Evolutionary conservation across 2,329 filamentous ascomycete species (phyloP), one percentile per base, ranked within the genome.

Genomic region (Xylariaceae sp.): DNA sequence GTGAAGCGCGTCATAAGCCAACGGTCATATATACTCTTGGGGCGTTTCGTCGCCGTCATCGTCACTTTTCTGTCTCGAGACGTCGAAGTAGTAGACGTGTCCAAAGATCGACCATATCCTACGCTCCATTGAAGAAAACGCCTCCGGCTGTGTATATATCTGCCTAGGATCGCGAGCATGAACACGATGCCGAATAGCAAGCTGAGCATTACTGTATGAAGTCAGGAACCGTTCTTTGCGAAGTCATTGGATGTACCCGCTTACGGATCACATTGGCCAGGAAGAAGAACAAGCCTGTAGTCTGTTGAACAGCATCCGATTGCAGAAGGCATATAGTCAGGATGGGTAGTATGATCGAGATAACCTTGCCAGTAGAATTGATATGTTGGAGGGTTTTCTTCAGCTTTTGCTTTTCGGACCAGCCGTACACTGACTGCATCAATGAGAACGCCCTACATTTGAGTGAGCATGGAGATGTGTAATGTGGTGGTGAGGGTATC

Each of bases 1-100:
- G 63, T 63, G 46, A 73, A 73, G 9, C 71, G 66, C 6, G 65
- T 56, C 4, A 73, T 50, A 4, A 73, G 59, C 60, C 68, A 72
- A 31, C 56, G 60, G 47, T 73, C 68, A 47, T 73, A 73, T 9
- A 71, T 69, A 19, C 57, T 36, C 34, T 49, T 9, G 42, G 39
- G 42, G 17, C 36, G 19, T 15, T 29, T 8, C 19, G 17, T 22
- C 16, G 18, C 9, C 19, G 16, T 30, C 17, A 22, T 8, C 19
- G 17, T 22, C 16, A n/a, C 9, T 35, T 4, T 30, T 19, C 16
- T 30, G 36, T 15, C 22, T 22, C 22, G 18, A 15, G 22, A 26
- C 22, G 22, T 26, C 45, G 46, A 32, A 56, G 59, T 39, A 11
- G 22, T 26, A 26, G 22, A 26, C 22, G 22, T 26, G 11, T 26